These are phyloP conservation scores for Cicer chorassanicum DNA, from an alignment of 306 rosid species.

Conservation along the genomic window DNA sequence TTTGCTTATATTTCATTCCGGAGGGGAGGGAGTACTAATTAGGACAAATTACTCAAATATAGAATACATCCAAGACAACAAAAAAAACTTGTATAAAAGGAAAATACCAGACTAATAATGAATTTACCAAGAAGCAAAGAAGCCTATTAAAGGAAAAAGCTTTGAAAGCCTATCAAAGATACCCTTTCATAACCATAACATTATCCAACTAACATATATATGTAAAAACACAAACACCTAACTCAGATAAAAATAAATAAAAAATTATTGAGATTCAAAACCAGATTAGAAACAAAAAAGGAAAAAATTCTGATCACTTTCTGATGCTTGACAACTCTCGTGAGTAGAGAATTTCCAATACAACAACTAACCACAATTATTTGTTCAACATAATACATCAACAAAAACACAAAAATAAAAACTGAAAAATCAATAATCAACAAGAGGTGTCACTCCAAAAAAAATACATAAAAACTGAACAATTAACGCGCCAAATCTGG, in stretches of 20 bases:
- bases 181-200: conserved; percentile 24
- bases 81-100: neutral
- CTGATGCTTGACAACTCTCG: neutral
- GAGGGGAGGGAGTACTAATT: neutral
- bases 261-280: neutral
- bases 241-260: neutral
- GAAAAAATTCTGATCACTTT: neutral
- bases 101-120: neutral
- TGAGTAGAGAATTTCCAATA: conserved; percentile 1
- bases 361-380: conserved; percentile 17
- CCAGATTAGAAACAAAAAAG: neutral
- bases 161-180: neutral
- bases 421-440: conserved; percentile 28
- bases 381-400: conserved; percentile 26
- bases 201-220: neutral
- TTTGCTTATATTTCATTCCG: too few species aligned
- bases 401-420: conserved; percentile 34
- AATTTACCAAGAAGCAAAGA: conserved; percentile 34
- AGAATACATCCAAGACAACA: neutral
- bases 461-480: conserved; percentile 41
- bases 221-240: conserved; percentile 2
- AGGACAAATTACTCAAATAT: conserved; percentile 26
- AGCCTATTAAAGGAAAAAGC: conserved; percentile 5
- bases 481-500: conserved; percentile 49
- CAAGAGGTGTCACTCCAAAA: neutral